phyloP scores from a whole-genome alignment of 495 filamentous ascomycete species.

The Cenococcum geophilum region DNA sequence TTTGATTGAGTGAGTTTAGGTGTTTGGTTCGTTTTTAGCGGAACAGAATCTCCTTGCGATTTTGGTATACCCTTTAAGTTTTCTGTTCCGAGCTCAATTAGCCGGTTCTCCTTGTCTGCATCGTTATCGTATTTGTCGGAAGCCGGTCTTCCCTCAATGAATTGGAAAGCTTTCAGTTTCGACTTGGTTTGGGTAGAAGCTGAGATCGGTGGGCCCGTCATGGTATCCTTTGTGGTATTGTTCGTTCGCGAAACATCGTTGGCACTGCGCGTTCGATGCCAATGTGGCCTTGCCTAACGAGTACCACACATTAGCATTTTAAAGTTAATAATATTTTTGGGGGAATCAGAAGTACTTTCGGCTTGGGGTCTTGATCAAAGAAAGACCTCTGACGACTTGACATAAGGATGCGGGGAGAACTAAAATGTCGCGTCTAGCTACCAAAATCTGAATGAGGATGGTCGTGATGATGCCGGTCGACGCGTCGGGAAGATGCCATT shows the following conservation, averaged over 20 bases:
- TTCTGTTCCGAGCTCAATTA: not conserved
- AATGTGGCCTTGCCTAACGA: conserved; percentile 5
- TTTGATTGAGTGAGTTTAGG: conserved; percentile 30
- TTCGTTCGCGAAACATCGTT: conserved; percentile 20
- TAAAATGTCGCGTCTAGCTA: not conserved
- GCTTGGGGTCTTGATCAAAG: conserved; percentile 41
- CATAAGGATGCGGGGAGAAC: conserved; percentile 31
- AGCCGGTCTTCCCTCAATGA: conserved; percentile 36
- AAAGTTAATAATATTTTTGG: not conserved
- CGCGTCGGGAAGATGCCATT: conserved; percentile 5
- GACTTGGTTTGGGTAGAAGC: conserved; percentile 51
- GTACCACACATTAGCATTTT: not conserved
- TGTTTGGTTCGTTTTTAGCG: conserved; percentile 27
- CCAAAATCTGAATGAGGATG: not conserved
- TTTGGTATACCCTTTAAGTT: conserved; percentile 13
- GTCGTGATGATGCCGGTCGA: not conserved
- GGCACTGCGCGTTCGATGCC: conserved; percentile 21
- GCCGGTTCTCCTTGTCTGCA: conserved; percentile 37
- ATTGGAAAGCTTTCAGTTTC: conserved; percentile 57
- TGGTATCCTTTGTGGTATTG: conserved; percentile 9
- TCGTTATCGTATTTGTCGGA: conserved; percentile 15
- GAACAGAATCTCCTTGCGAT: not conserved
- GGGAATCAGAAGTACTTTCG: conserved; percentile 20
- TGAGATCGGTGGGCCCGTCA: conserved; percentile 35
- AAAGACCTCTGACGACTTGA: conserved; percentile 44